A percentile compares a stretch with the other conserved stretches of the same genome.
Evolutionary conservation across 768 basidiomycete genomes (phyloP).

Genomic region (Boletus rubroflammeus): DNA sequence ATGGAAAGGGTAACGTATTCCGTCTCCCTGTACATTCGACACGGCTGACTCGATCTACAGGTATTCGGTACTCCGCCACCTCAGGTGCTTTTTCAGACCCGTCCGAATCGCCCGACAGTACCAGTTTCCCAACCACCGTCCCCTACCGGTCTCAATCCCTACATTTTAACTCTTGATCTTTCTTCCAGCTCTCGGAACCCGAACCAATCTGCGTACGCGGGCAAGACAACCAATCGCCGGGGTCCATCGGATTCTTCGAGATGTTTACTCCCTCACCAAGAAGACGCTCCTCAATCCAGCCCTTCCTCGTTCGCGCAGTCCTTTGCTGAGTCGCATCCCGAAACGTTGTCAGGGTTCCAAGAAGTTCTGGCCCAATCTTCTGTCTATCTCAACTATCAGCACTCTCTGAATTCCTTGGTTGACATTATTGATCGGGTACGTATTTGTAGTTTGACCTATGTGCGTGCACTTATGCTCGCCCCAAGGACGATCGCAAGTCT

Average conservation of each 20-base stretch:
- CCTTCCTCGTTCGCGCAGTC: constrained; percentile 20
- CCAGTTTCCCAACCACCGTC: constrained; percentile 30
- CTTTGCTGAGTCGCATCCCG: constrained; percentile 21
- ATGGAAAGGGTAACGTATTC: constrained; percentile 71
- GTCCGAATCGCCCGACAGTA: constrained; percentile 39
- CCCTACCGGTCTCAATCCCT: constrained; percentile 16
- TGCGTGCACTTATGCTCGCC: constrained; percentile 2
- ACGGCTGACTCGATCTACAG: constrained; percentile 35
- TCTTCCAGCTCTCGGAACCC: constrained; percentile 35
- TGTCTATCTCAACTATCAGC: constrained; percentile 74
- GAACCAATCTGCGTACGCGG: constrained; percentile 49
- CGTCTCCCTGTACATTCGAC: neutral
- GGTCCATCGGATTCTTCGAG: constrained; percentile 63
- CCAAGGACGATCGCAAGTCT: constrained; percentile 71
- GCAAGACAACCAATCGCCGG: constrained; percentile 46
- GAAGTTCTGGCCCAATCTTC: constrained; percentile 36
- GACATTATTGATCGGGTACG: constrained; percentile 78
- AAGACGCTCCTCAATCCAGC: constrained; percentile 13
- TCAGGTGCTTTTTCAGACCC: constrained; percentile 72
- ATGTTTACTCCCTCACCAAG: constrained; percentile 41
- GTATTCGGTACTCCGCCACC: constrained; percentile 82
- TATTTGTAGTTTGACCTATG: constrained; percentile 7
- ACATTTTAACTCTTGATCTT: constrained; percentile 18
- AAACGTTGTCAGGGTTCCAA: constrained; percentile 15
- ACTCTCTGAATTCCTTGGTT: constrained; percentile 74